These are phyloP conservation scores for Talaromyces thailandensis DNA, from an alignment of 495 filamentous ascomycete genomes.

Conservation along the genomic window DNA sequence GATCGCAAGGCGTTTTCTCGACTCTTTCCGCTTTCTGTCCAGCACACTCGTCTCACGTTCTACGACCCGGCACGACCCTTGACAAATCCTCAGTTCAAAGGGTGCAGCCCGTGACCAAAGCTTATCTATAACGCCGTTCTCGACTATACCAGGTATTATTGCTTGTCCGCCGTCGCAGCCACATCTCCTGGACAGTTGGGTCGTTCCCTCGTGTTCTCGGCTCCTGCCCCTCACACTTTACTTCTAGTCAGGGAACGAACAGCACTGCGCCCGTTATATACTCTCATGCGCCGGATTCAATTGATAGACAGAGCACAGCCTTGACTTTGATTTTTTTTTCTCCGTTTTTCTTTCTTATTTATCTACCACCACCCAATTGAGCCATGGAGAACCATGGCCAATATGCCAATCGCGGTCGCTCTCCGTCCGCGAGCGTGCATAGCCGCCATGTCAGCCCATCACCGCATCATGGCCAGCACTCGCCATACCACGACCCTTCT, in stretches of 20 bases:
- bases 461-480: constrained; percentile 18
- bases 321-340: not conserved
- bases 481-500: constrained; percentile 27
- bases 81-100: not conserved
- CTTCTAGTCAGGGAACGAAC: not conserved
- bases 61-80: not conserved
- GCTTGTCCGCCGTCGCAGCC: not conserved
- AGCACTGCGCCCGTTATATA: not conserved
- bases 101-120: not conserved
- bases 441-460: constrained; percentile 36
- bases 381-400: constrained; percentile 5
- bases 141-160: too few relatives aligned
- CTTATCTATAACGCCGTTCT: not conserved
- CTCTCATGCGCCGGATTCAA: not conserved
- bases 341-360: not conserved
- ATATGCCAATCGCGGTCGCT: constrained; percentile 15
- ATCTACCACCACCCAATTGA: not conserved
- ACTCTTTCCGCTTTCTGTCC: not conserved
- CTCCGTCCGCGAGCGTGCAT: constrained; percentile 17
- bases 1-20: constrained; percentile 1
- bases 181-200: not conserved
- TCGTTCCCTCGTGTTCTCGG: not conserved
- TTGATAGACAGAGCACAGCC: constrained; percentile 1
- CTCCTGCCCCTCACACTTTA: not conserved
- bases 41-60: not conserved